Conservation (phyloP, 257 asterid species). For the Penstemon eatonii region DNA sequence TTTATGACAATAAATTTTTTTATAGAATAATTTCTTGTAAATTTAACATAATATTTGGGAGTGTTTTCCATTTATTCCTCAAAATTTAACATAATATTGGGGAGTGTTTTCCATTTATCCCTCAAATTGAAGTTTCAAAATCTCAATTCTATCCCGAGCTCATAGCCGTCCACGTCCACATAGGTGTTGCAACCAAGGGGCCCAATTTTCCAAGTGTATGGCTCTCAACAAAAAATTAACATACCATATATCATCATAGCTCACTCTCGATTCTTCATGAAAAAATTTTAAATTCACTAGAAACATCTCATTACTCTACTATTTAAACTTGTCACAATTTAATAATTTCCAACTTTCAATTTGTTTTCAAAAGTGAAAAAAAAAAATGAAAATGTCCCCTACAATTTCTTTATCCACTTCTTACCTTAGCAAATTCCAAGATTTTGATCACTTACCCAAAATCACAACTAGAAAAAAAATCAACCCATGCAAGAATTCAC, state of each 20-base stretch:
- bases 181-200: slow-evolving; percentile 11
- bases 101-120: no score
- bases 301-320: neutral
- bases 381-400: slow-evolving; percentile 37
- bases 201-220: slow-evolving; percentile 46
- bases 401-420: slow-evolving; percentile 39
- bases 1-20: no score
- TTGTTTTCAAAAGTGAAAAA: no score
- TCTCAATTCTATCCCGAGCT: no score
- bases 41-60: no score
- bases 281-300: neutral
- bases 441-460: slow-evolving; percentile 26
- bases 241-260: neutral
- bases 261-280: neutral
- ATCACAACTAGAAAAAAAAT: neutral
- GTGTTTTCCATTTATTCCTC: no score
- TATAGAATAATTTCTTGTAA: no score
- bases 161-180: neutral
- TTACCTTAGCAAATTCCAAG: slow-evolving; percentile 47
- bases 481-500: slow-evolving; percentile 25
- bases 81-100: no score
- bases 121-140: no score
- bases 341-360: neutral
- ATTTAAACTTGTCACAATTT: neutral
- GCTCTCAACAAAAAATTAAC: slow-evolving; percentile 17